Evolutionary conservation across 179 eudicot genomes (phyloP).

Genomic region (Dionaea muscipula): DNA sequence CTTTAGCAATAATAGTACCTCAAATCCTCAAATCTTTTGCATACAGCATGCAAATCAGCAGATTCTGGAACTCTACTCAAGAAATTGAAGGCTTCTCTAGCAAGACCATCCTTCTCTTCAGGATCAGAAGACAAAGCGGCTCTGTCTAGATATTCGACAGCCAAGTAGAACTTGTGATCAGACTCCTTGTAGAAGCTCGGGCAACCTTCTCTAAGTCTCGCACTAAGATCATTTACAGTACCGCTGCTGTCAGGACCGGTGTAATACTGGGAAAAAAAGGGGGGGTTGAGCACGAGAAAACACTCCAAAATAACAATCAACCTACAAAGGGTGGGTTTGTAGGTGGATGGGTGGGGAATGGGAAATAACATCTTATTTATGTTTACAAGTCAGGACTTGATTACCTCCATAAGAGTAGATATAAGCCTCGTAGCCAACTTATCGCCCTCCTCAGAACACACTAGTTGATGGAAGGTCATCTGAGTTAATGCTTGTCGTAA

Average conservation of each 20-base stretch:
- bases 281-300: slow-evolving; percentile 1
- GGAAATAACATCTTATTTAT: too few species aligned
- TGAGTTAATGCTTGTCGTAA: slow-evolving; percentile 43
- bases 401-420: slow-evolving; percentile 95
- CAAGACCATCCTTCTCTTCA: slow-evolving; percentile 68
- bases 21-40: slow-evolving; percentile 89
- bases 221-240: slow-evolving; percentile 84
- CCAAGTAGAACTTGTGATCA: slow-evolving; percentile 88
- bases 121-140: slow-evolving; percentile 69
- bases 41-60: slow-evolving; percentile 78
- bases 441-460: slow-evolving; percentile 95
- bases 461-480: slow-evolving; percentile 79
- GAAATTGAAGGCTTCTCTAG: slow-evolving; percentile 76
- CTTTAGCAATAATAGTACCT: slow-evolving; percentile 34
- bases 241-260: slow-evolving; percentile 97
- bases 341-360: too few species aligned
- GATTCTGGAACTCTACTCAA: slow-evolving; percentile 86
- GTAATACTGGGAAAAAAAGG: slow-evolving; percentile 53
- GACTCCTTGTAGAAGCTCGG: slow-evolving; percentile 93
- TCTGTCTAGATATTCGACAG: slow-evolving; percentile 94
- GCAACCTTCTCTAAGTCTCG: slow-evolving; percentile 77
- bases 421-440: slow-evolving; percentile 75
- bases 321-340: too few species aligned
- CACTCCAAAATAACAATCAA: slow-evolving; percentile 4
- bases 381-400: not conserved